phyloP scores from a whole-genome alignment of 148 eudicot species.

The Agrostemma githago region DNA sequence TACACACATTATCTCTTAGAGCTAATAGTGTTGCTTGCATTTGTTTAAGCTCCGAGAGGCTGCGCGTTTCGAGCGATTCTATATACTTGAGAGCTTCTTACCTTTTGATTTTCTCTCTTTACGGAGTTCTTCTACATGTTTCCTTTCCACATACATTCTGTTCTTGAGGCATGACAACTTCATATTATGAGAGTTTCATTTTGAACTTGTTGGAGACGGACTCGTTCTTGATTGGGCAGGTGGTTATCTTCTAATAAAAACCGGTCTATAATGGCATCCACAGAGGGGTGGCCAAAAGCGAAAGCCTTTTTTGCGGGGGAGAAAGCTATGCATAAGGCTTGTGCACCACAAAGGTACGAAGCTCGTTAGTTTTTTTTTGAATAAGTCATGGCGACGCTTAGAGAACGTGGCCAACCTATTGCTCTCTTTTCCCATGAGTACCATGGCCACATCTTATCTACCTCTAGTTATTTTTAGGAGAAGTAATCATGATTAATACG shows the following conservation, averaged over 20 bases:
- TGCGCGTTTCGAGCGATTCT: too few relatives aligned
- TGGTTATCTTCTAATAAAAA: background rate
- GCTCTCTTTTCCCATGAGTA: slow-evolving; percentile 15
- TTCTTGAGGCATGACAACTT: too few relatives aligned
- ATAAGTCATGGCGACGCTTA: slow-evolving; percentile 25
- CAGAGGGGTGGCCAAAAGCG: slow-evolving; percentile 30
- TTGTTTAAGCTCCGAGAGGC: too few relatives aligned
- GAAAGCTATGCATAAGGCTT: slow-evolving; percentile 12
- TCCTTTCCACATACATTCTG: too few relatives aligned
- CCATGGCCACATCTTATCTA: slow-evolving; percentile 20
- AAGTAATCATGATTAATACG: slow-evolving; percentile 9
- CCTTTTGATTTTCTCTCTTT: too few relatives aligned
- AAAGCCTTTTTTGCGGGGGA: slow-evolving; percentile 23
- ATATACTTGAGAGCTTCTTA: too few relatives aligned
- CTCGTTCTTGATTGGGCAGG: too few relatives aligned
- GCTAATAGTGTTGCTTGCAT: too few relatives aligned
- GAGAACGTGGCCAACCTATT: slow-evolving; percentile 28
- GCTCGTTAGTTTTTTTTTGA: slow-evolving; percentile 28
- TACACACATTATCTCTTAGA: too few relatives aligned
- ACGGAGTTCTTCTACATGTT: too few relatives aligned
- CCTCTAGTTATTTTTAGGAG: slow-evolving; percentile 15
- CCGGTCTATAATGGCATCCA: slow-evolving; percentile 18
- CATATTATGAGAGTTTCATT: too few relatives aligned
- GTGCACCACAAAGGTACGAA: slow-evolving; percentile 25
- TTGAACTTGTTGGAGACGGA: too few relatives aligned